Evolutionary conservation across 1,139 yeast species (phyloP).

Genomic region (Candida pseudocylindracea): DNA sequence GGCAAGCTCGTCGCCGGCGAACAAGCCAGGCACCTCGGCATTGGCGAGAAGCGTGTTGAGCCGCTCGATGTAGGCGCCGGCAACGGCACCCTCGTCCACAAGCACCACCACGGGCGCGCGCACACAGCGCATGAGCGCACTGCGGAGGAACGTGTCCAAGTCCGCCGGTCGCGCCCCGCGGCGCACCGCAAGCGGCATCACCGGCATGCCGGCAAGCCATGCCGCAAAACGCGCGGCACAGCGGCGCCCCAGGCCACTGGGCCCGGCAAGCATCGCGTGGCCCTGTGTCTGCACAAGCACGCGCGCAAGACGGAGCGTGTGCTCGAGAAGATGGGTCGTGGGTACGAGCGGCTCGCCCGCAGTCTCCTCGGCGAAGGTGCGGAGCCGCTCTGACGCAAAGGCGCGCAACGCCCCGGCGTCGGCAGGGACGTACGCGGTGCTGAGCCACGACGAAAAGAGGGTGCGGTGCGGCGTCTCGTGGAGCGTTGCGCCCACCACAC

Average conservation of each 20-base stretch:
- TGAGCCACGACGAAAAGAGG: constrained; percentile 54
- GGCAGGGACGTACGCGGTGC: constrained; percentile 39
- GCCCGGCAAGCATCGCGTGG: constrained; percentile 75
- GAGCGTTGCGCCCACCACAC: constrained; percentile 11
- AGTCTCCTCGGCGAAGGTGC: constrained; percentile 61
- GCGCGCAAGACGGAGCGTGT: constrained; percentile 59
- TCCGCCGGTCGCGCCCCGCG: constrained; percentile 31
- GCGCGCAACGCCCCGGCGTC: constrained; percentile 19
- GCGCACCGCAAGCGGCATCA: constrained; percentile 35
- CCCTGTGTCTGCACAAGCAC: constrained; percentile 78
- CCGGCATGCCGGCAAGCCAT: constrained; percentile 70
- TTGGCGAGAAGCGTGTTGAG: constrained; percentile 87
- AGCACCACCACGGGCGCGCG: constrained; percentile 48
- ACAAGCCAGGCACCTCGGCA: constrained; percentile 81
- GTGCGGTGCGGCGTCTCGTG: constrained; percentile 21
- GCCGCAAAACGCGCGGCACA: constrained; percentile 65
- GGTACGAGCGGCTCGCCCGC: constrained; percentile 37
- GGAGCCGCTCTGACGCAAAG: constrained; percentile 43
- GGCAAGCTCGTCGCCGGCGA: constrained; percentile 50
- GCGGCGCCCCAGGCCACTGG: constrained; percentile 65
- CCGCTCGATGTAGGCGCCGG: constrained; percentile 65
- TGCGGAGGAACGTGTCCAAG: constrained; percentile 44
- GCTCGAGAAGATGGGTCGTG: constrained; percentile 54
- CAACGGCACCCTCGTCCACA: constrained; percentile 55
- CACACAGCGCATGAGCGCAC: constrained; percentile 21